These are phyloP conservation scores for Emergomyces orientalis DNA, from an alignment of 2,329 filamentous ascomycete species.

Conservation along the genomic window DNA sequence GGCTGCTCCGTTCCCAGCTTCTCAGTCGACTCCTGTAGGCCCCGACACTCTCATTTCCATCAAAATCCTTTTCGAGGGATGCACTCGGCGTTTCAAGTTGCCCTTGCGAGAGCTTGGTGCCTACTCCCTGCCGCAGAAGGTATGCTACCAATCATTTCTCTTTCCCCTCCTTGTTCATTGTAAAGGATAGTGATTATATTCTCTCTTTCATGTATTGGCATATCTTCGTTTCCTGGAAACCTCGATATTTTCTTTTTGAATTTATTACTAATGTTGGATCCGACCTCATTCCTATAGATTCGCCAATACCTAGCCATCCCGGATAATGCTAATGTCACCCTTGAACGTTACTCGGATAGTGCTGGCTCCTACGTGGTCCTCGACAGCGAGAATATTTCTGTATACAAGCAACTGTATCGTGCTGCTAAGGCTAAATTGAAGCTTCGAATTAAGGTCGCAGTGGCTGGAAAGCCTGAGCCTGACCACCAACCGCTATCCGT, in stretches of 20 bases:
- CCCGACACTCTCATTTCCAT: constrained; percentile 71
- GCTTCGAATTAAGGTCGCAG: constrained; percentile 72
- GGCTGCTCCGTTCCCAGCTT: constrained; percentile 32
- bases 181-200: not conserved
- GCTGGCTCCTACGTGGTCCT: constrained; percentile 71
- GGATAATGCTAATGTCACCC: constrained; percentile 51
- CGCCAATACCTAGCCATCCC: constrained; percentile 59
- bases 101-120: constrained; percentile 75
- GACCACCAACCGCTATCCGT: constrained; percentile 3
- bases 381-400: constrained; percentile 63
- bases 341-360: constrained; percentile 95
- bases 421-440: constrained; percentile 98
- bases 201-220: not conserved
- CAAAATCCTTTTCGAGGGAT: constrained; percentile 71
- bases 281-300: constrained; percentile 46
- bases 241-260: not conserved
- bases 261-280: constrained; percentile 8
- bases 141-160: constrained; percentile 45
- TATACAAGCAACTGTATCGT: constrained; percentile 94
- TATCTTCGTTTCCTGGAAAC: not conserved
- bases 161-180: not conserved
- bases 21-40: constrained; percentile 40
- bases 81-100: constrained; percentile 76
- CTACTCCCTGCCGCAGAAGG: constrained; percentile 68
- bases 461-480: constrained; percentile 23